Conservation (phyloP, 1,284 basidiomycete genomes). For the Apiotrichum mycotoxinovorans region DNA sequence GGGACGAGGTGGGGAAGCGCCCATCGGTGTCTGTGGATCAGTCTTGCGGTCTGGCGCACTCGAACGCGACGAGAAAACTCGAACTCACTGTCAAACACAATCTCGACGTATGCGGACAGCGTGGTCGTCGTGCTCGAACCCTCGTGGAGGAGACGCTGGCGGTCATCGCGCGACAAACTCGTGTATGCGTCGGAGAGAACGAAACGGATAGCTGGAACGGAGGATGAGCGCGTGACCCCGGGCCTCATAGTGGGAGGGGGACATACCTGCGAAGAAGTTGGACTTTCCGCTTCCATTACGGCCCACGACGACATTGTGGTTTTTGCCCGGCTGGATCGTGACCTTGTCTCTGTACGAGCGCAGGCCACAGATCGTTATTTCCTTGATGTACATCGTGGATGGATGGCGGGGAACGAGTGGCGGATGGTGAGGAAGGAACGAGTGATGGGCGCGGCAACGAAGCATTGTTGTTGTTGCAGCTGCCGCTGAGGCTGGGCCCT, state of each 20-base stretch:
- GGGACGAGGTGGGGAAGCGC: conserved; percentile 82
- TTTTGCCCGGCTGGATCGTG: conserved; percentile 60
- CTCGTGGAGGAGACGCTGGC: conserved; percentile 87
- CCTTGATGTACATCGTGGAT: conserved; percentile 68
- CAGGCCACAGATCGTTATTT: conserved; percentile 88
- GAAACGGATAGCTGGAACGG: conserved; percentile 77
- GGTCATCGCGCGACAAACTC: conserved; percentile 88
- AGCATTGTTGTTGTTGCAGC: not conserved
- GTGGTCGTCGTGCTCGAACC: conserved; percentile 84
- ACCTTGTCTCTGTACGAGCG: conserved; percentile 78
- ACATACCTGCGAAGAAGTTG: conserved; percentile 84
- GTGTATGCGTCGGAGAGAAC: conserved; percentile 97
- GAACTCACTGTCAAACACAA: conserved; percentile 71
- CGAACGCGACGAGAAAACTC: too few species aligned
- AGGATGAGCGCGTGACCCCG: not conserved
- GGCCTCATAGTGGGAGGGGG: not conserved
- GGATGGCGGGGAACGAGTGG: not conserved
- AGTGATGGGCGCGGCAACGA: not conserved
- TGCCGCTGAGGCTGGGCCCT: too few species aligned
- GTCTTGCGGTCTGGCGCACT: too few species aligned
- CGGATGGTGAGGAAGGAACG: not conserved
- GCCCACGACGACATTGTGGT: conserved; percentile 90
- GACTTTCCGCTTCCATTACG: conserved; percentile 94
- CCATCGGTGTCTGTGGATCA: conserved; percentile 64
- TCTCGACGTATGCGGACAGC: conserved; percentile 85